Evolutionary conservation across 2,329 filamentous ascomycete genomes (phyloP), one percentile per base, ranked within the genome.

Genomic region (Venturia carpophila): DNA sequence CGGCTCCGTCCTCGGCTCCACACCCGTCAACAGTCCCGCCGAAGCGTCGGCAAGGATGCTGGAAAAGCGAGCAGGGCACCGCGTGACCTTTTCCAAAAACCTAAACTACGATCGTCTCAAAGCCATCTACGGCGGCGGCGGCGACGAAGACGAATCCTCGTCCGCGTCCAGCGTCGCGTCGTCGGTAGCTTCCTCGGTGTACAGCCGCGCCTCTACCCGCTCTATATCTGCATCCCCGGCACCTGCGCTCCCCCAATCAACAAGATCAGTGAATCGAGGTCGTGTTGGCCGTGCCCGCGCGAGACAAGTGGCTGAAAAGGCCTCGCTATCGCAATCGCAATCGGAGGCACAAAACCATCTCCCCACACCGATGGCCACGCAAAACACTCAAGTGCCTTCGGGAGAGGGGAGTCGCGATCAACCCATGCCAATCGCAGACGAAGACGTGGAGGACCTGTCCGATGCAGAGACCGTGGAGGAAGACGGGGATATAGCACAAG

Each of bases 51-150:
- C 74, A 60, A 75, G 75, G 56, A 81, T 81, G 79, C 64, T 80
- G 52, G 74, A 77, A 68, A 79, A 79, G 71, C 72, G 77, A 27
- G 77, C 37, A 24, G 63, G 39, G 9, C 19, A 63, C 73, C 3
- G 74, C 74, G 39, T 70, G 71, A 65, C 71, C 11, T 79, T 79
- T 71, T 76, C 75, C 66, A 76, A 74, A 45, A 72, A 76, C 67
- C 76, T 82, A 68, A 77, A 82, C 67, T 82, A 81, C 69, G 78
- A 78, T 24, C 74, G 71, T 30, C 70, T 82, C 62, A 74, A 76
- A 52, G 73, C 74, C 41, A 70, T 80, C 5, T 79, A 79, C 27
- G 72, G 69, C 3, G 39, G 15, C 3, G 39, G 15, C 21, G 37
- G 45, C 60, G 41, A 62, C 17, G 43, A 43, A 2, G 27, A 58